These are phyloP conservation scores for Verbena officinalis DNA, from an alignment of 257 asterid species.

Conservation along the genomic window DNA sequence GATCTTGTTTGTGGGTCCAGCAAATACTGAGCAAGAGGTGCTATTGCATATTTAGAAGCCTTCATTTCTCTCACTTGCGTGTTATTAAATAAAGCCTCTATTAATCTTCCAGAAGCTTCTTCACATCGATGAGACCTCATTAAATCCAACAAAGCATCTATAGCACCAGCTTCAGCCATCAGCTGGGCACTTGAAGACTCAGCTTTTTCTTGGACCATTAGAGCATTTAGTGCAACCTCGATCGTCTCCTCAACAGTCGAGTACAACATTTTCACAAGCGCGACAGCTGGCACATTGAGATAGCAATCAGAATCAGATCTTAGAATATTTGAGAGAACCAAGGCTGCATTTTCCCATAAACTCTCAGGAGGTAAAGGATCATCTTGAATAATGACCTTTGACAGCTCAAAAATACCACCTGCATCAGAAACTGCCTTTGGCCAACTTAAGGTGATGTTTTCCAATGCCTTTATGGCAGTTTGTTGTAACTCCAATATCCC, in stretches of 20 bases:
- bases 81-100: conserved; percentile 73
- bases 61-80: conserved; percentile 68
- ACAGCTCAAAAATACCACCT: conserved; percentile 80
- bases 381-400: conserved; percentile 72
- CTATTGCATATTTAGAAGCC: conserved; percentile 75
- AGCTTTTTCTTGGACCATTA: conserved; percentile 67
- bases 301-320: conserved; percentile 58
- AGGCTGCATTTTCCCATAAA: conserved; percentile 78
- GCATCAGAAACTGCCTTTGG: conserved; percentile 85
- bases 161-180: conserved; percentile 84
- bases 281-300: conserved; percentile 60
- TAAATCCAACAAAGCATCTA: conserved; percentile 77
- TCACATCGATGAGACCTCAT: conserved; percentile 85
- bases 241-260: conserved; percentile 54
- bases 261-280: conserved; percentile 75
- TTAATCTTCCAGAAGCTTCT: conserved; percentile 67
- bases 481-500: conserved; percentile 75
- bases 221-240: conserved; percentile 64
- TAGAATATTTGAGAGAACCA: conserved; percentile 69
- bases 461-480: conserved; percentile 81
- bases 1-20: conserved; percentile 87
- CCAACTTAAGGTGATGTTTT: conserved; percentile 74
- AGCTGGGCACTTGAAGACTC: conserved; percentile 64
- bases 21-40: conserved; percentile 86
- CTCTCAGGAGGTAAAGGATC: conserved; percentile 74